A percentile compares a stretch with the other conserved stretches of the same genome.
Evolutionary conservation across 495 filamentous ascomycete genomes (phyloP).

Genomic region (Aspergillus ostianus): DNA sequence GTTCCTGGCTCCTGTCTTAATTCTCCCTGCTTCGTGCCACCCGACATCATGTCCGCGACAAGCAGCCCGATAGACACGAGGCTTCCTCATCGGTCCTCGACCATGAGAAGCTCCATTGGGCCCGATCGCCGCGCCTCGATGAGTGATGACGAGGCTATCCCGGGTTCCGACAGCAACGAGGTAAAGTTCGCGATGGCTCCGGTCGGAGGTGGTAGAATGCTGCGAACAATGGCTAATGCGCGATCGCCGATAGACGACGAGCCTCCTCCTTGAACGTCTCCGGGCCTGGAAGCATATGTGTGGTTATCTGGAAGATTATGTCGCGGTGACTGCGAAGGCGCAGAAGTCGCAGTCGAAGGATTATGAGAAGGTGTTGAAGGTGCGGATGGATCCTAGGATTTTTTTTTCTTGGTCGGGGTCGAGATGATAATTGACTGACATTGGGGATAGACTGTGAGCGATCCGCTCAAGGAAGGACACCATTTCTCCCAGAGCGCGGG

Average conservation of each 20-base stretch:
- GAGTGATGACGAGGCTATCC: constrained; percentile 65
- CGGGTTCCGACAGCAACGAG: constrained; percentile 75
- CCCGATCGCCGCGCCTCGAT: constrained; percentile 35
- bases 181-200: constrained; percentile 37
- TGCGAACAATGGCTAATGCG: not conserved
- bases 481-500: constrained; percentile 88
- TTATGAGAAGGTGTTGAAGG: constrained; percentile 92
- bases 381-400: constrained; percentile 30
- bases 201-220: not conserved
- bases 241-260: constrained; percentile 55
- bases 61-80: constrained; percentile 37
- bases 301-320: constrained; percentile 85
- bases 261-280: constrained; percentile 78
- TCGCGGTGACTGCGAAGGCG: constrained; percentile 76
- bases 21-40: not conserved
- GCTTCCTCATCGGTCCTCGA: constrained; percentile 57
- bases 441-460: constrained; percentile 65
- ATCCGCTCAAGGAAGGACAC: constrained; percentile 80
- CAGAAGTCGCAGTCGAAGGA: constrained; percentile 86
- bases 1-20: not conserved
- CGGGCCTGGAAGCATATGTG: constrained; percentile 95
- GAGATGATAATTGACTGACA: constrained; percentile 1
- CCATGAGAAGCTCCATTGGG: constrained; percentile 49
- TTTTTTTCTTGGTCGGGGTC: not conserved
- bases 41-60: constrained; percentile 31